phyloP scores from a whole-genome alignment of 2,329 filamentous ascomycete genomes.

The Pseudogymnoascus sp. region DNA sequence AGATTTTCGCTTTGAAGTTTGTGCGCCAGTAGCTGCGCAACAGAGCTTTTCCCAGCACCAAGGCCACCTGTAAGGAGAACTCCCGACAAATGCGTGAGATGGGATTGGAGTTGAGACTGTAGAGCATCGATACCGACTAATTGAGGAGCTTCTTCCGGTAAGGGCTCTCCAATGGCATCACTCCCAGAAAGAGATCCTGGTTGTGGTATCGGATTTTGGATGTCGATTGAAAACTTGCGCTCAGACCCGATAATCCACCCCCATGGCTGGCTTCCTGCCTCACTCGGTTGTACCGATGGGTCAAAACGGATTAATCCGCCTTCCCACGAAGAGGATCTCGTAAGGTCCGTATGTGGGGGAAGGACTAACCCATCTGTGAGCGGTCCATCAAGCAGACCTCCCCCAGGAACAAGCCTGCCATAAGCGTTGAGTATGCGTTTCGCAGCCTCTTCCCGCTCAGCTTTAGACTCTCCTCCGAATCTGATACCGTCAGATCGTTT shows the following conservation, averaged over 20 bases:
- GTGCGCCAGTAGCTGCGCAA: constrained; percentile 68
- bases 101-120: constrained; percentile 61
- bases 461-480: constrained; percentile 81
- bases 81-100: constrained; percentile 78
- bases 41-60: constrained; percentile 80
- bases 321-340: constrained; percentile 55
- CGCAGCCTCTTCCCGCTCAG: constrained; percentile 68
- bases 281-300: constrained; percentile 37
- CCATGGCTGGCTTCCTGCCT: constrained; percentile 38
- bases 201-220: constrained; percentile 64
- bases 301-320: constrained; percentile 80
- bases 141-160: constrained; percentile 43
- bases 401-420: constrained; percentile 42
- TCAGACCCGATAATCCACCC: constrained; percentile 75
- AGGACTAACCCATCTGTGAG: constrained; percentile 83
- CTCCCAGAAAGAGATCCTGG: constrained; percentile 46
- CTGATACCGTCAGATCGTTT: constrained; percentile 60
- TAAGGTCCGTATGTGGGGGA: constrained; percentile 42
- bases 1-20: constrained; percentile 62
- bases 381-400: constrained; percentile 69
- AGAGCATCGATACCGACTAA: constrained; percentile 81
- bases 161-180: constrained; percentile 42
- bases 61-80: constrained; percentile 82
- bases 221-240: constrained; percentile 60
- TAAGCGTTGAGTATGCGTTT: constrained; percentile 67